Evolutionary conservation across 2,329 filamentous ascomycete genomes (phyloP).

Genomic region (Colletotrichum navitas): DNA sequence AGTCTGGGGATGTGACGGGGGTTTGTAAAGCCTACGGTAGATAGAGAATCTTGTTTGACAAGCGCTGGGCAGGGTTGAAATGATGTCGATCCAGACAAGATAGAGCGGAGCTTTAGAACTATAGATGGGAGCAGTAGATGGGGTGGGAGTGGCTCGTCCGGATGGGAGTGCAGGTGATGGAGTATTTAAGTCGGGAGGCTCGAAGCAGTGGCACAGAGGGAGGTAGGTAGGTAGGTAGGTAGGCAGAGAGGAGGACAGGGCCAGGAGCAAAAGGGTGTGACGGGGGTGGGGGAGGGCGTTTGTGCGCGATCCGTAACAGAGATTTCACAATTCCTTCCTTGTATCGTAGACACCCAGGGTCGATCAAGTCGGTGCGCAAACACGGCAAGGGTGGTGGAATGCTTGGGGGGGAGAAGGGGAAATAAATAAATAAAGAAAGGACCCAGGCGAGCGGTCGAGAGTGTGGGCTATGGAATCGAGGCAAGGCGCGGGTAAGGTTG

Average conservation of each 20-base stretch:
- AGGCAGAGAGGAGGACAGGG: conserved; percentile 4
- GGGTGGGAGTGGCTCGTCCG: not conserved
- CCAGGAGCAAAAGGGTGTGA: conserved; percentile 21
- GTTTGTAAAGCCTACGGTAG: conserved; percentile 10
- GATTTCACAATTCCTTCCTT: conserved; percentile 40
- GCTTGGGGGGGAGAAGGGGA: conserved; percentile 17
- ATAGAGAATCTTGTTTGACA: conserved; percentile 16
- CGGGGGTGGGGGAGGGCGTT: conserved; percentile 30
- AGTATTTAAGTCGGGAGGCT: conserved; percentile 35
- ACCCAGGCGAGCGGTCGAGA: conserved; percentile 41
- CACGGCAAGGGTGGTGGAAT: conserved; percentile 39
- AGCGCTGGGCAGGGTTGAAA: conserved; percentile 13
- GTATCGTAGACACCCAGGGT: conserved; percentile 36
- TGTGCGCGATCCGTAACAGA: conserved; percentile 41
- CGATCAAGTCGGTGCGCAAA: conserved; percentile 40
- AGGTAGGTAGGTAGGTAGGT: too few species aligned
- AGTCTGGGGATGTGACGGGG: conserved; percentile 18
- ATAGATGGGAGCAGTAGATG: conserved; percentile 21
- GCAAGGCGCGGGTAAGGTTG: conserved; percentile 41
- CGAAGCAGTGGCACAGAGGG: conserved; percentile 10
- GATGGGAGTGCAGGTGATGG: conserved; percentile 29
- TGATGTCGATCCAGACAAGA: conserved; percentile 15
- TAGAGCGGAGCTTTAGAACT: conserved; percentile 14
- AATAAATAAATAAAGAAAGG: conserved; percentile 7
- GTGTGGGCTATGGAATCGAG: conserved; percentile 38